Base-by-base conservation (phyloP, 2,329 filamentous ascomycete genomes). In the Juglanconis sp. region DNA sequence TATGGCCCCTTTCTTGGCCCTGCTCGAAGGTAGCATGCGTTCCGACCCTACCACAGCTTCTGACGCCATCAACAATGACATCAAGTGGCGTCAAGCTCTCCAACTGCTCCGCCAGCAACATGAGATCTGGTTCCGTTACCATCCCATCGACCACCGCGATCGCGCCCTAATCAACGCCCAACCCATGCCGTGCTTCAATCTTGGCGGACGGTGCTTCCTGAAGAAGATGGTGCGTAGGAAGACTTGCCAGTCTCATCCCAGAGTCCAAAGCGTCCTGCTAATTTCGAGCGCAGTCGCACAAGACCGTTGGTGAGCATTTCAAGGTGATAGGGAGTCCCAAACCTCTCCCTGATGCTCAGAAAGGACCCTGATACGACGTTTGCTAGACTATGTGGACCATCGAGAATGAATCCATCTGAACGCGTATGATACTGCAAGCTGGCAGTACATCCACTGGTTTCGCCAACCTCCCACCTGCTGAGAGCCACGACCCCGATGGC, bases 351-450 rank as follows among this genome's bases (percentile, higher is more conserved):
- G 4, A 2, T 38, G 0, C 46, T 40, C 34, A 40, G 5, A 49
- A 47, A 56, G n/a, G 34, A 6, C 9, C 10, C 10, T 32, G 4
- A 4, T 35, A 0, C 10, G 24, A 24, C 24, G 24, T 24, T 24
- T 24, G 1, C 24, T 24, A 59, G 57, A 59, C 57, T 10, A n/a
- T 3, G 7, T 61, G 54, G 54, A 61, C 53, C n/a, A 54, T 61
- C 10, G 49, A 61, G 59, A 53, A 57, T 24, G 59, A 61, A 13
- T 13, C 36, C 9, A 4, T 5, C 1, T 57, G 56, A n/a, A 31
- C 40, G 7, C 7, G 11, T 2, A 57, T 61, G 53, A 52, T 57
- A 17, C 13, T n/a, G 11, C 34, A 53, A 9, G 54, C 44, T 30
- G 54, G 59, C 34, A 38, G 38, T 4, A 5, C 31, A 4, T 53